Conservation (phyloP, 768 basidiomycete species). For the Russula emetica region DNA sequence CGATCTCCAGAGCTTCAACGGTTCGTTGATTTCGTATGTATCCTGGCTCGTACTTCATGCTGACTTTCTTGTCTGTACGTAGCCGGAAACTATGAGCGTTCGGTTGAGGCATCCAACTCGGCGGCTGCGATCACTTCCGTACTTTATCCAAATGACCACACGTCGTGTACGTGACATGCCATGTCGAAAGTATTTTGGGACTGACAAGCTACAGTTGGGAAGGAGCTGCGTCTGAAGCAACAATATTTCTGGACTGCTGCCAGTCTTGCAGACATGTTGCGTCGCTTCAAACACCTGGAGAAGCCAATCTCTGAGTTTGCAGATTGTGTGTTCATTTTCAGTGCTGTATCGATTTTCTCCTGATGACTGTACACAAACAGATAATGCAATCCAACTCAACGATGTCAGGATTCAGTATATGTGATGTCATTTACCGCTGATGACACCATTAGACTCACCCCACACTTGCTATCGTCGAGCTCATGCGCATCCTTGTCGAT, state of each 20-base stretch:
- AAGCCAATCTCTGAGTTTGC: slow-evolving; percentile 78
- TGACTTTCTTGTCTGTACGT: slow-evolving; percentile 1
- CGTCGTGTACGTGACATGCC: slow-evolving; percentile 36
- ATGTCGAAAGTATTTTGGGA: background rate
- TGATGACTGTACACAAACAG: slow-evolving; percentile 36
- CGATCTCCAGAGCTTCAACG: slow-evolving; percentile 93
- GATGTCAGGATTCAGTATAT: slow-evolving; percentile 48
- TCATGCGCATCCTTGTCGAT: slow-evolving; percentile 88
- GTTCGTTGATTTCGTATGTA: slow-evolving; percentile 36
- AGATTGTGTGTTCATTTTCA: slow-evolving; percentile 52
- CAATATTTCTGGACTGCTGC: slow-evolving; percentile 97
- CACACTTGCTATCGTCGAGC: slow-evolving; percentile 89
- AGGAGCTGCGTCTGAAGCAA: slow-evolving; percentile 88
- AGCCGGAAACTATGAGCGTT: slow-evolving; percentile 92
- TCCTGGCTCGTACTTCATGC: background rate
- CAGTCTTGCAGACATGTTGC: slow-evolving; percentile 80
- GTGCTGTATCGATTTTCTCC: background rate
- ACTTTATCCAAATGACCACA: slow-evolving; percentile 94
- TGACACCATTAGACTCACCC: slow-evolving; percentile 70
- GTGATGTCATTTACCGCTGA: background rate
- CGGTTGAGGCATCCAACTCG: slow-evolving; percentile 82
- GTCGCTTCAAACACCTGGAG: slow-evolving; percentile 87
- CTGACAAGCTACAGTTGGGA: slow-evolving; percentile 54
- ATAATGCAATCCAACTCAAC: slow-evolving; percentile 92
- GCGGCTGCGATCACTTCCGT: slow-evolving; percentile 94